phyloP scores from a whole-genome alignment of 495 filamentous ascomycete species.

The Lepidopterella palustris region DNA sequence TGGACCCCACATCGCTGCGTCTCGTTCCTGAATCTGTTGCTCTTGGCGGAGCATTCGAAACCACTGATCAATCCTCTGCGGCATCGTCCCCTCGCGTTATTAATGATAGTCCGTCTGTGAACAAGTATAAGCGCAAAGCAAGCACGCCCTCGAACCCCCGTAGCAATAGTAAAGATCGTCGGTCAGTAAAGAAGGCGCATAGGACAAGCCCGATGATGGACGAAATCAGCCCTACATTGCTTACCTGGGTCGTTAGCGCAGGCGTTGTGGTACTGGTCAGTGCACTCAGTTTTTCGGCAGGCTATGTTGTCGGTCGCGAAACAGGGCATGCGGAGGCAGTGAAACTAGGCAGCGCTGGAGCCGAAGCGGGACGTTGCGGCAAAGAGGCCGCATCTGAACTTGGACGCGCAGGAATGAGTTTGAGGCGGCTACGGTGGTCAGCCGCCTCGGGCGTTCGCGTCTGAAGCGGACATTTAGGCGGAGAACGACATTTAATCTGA shows the following conservation, averaged over 20 bases:
- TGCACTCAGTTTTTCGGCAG: conserved; percentile 88
- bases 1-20: conserved; percentile 51
- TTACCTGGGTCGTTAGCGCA: conserved; percentile 88
- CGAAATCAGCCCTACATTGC: conserved; percentile 61
- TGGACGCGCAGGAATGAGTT: conserved; percentile 21
- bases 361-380: conserved; percentile 33
- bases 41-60: conserved; percentile 42
- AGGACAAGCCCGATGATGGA: conserved; percentile 28
- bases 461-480: background rate
- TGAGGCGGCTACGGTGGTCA: conserved; percentile 33
- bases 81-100: conserved; percentile 19
- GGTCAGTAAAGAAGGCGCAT: conserved; percentile 27
- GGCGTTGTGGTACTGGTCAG: conserved; percentile 88
- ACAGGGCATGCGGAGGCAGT: conserved; percentile 61
- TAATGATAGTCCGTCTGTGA: conserved; percentile 8
- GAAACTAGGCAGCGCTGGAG: conserved; percentile 35
- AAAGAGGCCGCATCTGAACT: conserved; percentile 32
- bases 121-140: conserved; percentile 33
- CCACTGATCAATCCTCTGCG: conserved; percentile 25
- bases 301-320: conserved; percentile 81
- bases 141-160: conserved; percentile 6
- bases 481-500: background rate
- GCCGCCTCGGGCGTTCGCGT: conserved; percentile 12
- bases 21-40: conserved; percentile 74
- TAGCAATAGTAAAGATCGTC: conserved; percentile 26